A percentile compares a stretch with the other conserved stretches of the same genome.
phyloP scores from a whole-genome alignment of 306 rosid genomes.

The Hippophae rhamnoides region DNA sequence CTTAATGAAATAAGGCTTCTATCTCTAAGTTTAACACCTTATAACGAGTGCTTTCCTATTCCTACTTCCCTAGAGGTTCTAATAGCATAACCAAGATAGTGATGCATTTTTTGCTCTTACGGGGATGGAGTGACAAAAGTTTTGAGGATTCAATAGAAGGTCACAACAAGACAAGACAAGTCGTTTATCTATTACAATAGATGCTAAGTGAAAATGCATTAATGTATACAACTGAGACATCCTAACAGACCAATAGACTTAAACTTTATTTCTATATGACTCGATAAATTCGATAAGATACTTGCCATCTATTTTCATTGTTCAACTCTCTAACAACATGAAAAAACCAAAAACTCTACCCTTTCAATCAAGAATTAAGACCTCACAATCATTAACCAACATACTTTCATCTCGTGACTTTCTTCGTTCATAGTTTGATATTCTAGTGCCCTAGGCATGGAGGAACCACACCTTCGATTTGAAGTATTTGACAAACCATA shows the following conservation, averaged over 20 bases:
- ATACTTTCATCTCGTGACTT: not conserved
- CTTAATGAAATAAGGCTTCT: no score
- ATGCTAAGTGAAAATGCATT: not conserved
- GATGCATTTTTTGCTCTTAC: not conserved
- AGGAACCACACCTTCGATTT: not conserved
- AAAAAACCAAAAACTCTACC: not conserved
- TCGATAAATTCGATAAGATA: no score
- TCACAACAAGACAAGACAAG: not conserved
- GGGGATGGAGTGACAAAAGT: not conserved
- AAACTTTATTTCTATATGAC: no score
- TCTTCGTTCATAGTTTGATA: conserved; percentile 4
- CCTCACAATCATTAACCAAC: not conserved
- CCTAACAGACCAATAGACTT: no score
- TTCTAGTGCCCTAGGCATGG: not conserved
- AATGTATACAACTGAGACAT: no score
- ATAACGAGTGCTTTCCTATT: not conserved
- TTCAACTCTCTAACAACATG: not conserved
- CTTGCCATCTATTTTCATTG: not conserved
- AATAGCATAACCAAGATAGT: not conserved
- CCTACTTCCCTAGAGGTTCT: conserved; percentile 1
- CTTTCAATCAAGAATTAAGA: not conserved
- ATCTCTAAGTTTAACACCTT: no score
- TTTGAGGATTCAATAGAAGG: not conserved
- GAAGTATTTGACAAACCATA: no score
- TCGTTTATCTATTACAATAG: not conserved